phyloP scores from a whole-genome alignment of 2,329 filamentous ascomycete species.

The Verticillium klebahnii region DNA sequence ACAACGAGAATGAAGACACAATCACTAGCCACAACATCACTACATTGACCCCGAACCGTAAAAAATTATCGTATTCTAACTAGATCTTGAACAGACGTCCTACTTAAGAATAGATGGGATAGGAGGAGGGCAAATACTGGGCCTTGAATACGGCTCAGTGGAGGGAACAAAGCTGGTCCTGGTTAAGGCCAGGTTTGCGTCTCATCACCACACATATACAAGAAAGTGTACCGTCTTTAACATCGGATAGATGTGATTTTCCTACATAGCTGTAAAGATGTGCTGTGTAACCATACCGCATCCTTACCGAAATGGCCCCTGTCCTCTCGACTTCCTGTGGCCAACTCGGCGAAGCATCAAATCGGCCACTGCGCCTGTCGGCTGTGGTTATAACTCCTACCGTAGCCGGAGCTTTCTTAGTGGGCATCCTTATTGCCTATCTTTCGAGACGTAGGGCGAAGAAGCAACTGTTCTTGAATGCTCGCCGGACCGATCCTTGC shows the following conservation, averaged over 20 bases:
- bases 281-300: not conserved
- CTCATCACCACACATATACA: not conserved
- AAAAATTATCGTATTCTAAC: no score
- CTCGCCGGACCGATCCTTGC: not conserved
- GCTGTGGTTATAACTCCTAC: not conserved
- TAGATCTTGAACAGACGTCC: no score
- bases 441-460: not conserved
- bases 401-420: not conserved
- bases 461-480: not conserved
- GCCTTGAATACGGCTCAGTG: not conserved
- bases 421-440: not conserved
- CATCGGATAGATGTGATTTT: not conserved
- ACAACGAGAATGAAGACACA: no score
- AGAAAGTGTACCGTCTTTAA: not conserved
- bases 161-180: not conserved
- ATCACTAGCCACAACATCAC: no score
- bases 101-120: not conserved
- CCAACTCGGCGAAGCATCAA: not conserved
- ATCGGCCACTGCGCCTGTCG: not conserved
- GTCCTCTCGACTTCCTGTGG: not conserved
- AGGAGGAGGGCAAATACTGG: not conserved
- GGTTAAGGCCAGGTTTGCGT: not conserved
- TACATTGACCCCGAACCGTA: no score
- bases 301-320: not conserved
- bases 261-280: not conserved